Conservation (phyloP, 2,329 filamentous ascomycete species). For the Fusarium sp. region DNA sequence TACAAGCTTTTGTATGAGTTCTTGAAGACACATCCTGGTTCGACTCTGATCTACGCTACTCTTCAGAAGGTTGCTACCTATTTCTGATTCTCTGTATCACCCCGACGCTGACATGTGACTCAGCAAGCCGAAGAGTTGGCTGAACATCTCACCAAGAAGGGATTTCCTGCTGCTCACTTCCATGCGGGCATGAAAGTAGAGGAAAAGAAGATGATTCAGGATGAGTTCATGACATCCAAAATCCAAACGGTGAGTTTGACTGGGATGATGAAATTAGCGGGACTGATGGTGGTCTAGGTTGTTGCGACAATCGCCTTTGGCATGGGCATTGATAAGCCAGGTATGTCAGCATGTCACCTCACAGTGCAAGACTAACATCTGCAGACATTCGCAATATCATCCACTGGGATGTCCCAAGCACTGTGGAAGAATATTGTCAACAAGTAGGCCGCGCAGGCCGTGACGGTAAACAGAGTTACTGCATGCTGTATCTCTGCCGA, state of each 20-base stretch:
- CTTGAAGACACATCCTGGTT: constrained; percentile 61
- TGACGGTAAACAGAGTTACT: constrained; percentile 64
- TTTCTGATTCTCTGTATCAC: no score
- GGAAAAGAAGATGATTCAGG: constrained; percentile 59
- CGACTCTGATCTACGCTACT: constrained; percentile 71
- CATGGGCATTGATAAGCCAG: constrained; percentile 68
- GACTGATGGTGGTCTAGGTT: constrained; percentile 26
- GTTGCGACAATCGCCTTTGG: constrained; percentile 68
- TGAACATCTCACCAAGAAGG: constrained; percentile 48
- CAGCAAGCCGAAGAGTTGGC: constrained; percentile 60
- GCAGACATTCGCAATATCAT: constrained; percentile 64
- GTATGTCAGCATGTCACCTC: constrained; percentile 9
- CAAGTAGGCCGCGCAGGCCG: constrained; percentile 67
- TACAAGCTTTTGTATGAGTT: constrained; percentile 59
- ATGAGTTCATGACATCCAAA: constrained; percentile 61
- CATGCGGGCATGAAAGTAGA: constrained; percentile 62
- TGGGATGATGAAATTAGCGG: rapidly evolving
- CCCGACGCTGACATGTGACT: constrained; percentile 2
- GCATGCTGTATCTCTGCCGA: constrained; percentile 67
- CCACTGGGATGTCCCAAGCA: constrained; percentile 63
- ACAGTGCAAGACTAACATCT: neutral
- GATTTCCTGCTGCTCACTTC: constrained; percentile 58
- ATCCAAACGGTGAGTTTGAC: constrained; percentile 49
- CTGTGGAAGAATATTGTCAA: constrained; percentile 67
- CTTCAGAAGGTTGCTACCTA: constrained; percentile 56